These are phyloP conservation scores for Botryotinia calthae DNA, from an alignment of 2,329 filamentous ascomycete species.

Conservation along the genomic window DNA sequence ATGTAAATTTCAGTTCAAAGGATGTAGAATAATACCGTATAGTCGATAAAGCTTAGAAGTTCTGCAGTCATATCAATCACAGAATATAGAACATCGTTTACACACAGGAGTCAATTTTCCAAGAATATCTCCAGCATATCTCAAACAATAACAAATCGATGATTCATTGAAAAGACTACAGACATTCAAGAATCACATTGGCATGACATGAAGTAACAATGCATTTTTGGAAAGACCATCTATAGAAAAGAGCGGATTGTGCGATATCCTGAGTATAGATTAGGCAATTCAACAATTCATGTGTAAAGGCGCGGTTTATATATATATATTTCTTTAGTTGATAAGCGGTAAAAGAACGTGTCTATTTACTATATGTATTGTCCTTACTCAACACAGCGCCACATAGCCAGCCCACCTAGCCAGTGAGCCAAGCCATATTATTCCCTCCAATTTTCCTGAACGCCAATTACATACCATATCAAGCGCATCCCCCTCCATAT, in stretches of 20 bases:
- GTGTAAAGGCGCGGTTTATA: neutral
- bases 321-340: neutral
- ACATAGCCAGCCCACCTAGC: neutral
- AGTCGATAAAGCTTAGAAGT: neutral
- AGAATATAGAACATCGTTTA: neutral
- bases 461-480: neutral
- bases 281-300: neutral
- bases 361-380: neutral
- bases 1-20: neutral
- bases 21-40: neutral
- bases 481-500: neutral
- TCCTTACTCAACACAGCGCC: neutral
- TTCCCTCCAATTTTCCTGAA: no score
- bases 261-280: neutral
- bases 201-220: neutral
- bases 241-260: neutral
- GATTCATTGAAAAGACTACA: neutral
- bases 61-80: neutral
- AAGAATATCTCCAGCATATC: neutral
- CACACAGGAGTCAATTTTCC: rapidly evolving
- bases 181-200: neutral
- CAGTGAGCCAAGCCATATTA: neutral
- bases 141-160: neutral
- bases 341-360: neutral
- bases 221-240: neutral